Evolutionary conservation across 805 yeast genomes (phyloP).

Genomic region (Torulaspora quercuum): DNA sequence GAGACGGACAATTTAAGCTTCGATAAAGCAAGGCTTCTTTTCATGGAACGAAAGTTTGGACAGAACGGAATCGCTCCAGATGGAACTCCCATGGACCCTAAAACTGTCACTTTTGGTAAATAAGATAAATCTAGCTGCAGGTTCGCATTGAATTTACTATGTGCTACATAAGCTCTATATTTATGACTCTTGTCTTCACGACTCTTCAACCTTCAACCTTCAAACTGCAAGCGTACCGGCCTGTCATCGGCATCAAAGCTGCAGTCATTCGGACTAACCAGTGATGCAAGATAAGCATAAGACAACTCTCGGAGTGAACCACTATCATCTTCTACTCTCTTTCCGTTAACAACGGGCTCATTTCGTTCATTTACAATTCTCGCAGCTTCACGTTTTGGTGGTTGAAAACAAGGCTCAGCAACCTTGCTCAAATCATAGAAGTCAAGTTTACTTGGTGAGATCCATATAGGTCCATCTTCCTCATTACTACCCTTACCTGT

Average conservation of each 20-base stretch:
- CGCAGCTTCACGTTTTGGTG: no score
- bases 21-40: slow-evolving; percentile 65
- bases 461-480: slow-evolving; percentile 36
- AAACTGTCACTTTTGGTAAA: slow-evolving; percentile 47
- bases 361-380: slow-evolving; percentile 2
- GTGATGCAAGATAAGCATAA: slow-evolving; percentile 43
- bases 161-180: background rate
- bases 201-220: slow-evolving; percentile 3
- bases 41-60: slow-evolving; percentile 45
- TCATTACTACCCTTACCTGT: background rate
- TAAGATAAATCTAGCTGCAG: background rate
- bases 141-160: background rate
- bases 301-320: slow-evolving; percentile 28
- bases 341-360: background rate
- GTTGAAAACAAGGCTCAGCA: no score
- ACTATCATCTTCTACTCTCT: slow-evolving; percentile 3
- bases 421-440: slow-evolving; percentile 20
- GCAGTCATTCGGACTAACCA: slow-evolving; percentile 18
- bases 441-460: slow-evolving; percentile 35
- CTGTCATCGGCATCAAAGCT: slow-evolving; percentile 16
- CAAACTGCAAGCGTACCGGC: slow-evolving; percentile 23
- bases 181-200: background rate
- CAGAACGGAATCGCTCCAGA: slow-evolving; percentile 56
- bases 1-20: slow-evolving; percentile 46
- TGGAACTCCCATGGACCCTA: slow-evolving; percentile 68